Percentiles rank a stretch among this genome's conserved stretches.
Evolutionary conservation across 2,329 filamentous ascomycete species (phyloP).

Genomic region (Aureobasidium musti): DNA sequence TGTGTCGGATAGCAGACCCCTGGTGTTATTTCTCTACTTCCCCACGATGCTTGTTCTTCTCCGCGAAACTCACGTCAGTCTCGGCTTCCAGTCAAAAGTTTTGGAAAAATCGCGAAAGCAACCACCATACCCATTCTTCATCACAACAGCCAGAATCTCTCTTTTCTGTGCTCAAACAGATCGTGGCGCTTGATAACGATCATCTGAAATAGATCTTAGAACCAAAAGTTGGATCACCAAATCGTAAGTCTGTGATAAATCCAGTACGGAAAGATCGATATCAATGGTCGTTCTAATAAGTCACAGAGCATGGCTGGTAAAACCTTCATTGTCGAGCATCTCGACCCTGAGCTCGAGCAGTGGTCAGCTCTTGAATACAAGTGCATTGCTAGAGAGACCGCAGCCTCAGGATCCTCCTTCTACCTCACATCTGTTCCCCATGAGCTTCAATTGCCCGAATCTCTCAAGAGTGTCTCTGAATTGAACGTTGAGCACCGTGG

Average conservation of each 20-base stretch:
- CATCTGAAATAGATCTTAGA: too few relatives aligned
- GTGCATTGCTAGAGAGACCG: constrained; percentile 80
- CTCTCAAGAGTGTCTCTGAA: constrained; percentile 61
- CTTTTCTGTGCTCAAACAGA: neutral
- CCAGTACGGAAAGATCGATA: neutral
- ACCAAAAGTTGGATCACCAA: too few relatives aligned
- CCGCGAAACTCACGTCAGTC: constrained; percentile 11
- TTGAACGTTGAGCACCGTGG: constrained; percentile 70
- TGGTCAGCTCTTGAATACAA: constrained; percentile 96
- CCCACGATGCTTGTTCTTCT: constrained; percentile 15
- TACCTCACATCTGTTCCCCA: constrained; percentile 78
- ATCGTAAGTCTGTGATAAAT: neutral
- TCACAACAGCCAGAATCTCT: neutral
- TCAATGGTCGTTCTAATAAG: neutral
- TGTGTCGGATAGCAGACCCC: neutral
- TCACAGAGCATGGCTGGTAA: constrained; percentile 41
- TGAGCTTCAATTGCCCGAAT: constrained; percentile 60
- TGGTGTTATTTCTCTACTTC: neutral
- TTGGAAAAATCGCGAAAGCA: neutral
- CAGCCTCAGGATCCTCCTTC: constrained; percentile 66
- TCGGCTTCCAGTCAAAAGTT: constrained; percentile 2
- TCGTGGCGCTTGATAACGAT: too few relatives aligned
- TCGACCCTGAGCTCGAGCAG: constrained; percentile 87
- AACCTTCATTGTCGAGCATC: constrained; percentile 93
- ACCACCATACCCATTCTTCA: neutral